These are phyloP conservation scores for Paramyrothecium roridum DNA, from an alignment of 2,329 filamentous ascomycete genomes.

Conservation along the genomic window DNA sequence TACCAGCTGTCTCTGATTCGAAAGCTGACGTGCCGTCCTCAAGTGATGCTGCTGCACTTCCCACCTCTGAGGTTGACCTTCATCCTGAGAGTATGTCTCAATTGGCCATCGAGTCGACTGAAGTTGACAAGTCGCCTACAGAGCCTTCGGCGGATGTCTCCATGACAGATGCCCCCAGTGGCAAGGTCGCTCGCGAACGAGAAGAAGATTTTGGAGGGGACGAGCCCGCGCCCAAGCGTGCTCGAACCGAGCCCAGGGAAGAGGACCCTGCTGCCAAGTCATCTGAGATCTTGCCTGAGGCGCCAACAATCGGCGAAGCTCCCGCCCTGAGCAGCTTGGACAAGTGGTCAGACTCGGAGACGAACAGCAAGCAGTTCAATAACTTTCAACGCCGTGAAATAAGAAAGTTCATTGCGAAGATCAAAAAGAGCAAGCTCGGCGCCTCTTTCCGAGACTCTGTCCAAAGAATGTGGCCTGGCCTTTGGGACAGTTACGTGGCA, in stretches of 20 bases:
- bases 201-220: conserved; percentile 63
- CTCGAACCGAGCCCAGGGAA: conserved; percentile 63
- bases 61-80: conserved; percentile 29
- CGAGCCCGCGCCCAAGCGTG: conserved; percentile 75
- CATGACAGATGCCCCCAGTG: conserved; percentile 52
- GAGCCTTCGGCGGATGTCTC: conserved; percentile 37
- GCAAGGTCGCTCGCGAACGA: conserved; percentile 70
- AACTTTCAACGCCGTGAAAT: conserved; percentile 59
- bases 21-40: conserved; percentile 8
- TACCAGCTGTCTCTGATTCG: not conserved
- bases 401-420: conserved; percentile 63
- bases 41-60: conserved; percentile 14
- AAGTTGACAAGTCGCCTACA: conserved; percentile 20
- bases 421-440: conserved; percentile 85
- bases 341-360: conserved; percentile 37
- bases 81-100: conserved; percentile 34
- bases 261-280: conserved; percentile 14
- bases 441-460: conserved; percentile 75
- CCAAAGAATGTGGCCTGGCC: conserved; percentile 66
- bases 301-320: conserved; percentile 6
- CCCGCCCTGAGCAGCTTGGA: conserved; percentile 24
- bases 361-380: conserved; percentile 51
- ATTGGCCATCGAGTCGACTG: conserved; percentile 32
- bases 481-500: conserved; percentile 71
- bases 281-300: not conserved